These are phyloP conservation scores for Trichosanthes truncata DNA, from an alignment of 306 rosid species.

Conservation along the genomic window DNA sequence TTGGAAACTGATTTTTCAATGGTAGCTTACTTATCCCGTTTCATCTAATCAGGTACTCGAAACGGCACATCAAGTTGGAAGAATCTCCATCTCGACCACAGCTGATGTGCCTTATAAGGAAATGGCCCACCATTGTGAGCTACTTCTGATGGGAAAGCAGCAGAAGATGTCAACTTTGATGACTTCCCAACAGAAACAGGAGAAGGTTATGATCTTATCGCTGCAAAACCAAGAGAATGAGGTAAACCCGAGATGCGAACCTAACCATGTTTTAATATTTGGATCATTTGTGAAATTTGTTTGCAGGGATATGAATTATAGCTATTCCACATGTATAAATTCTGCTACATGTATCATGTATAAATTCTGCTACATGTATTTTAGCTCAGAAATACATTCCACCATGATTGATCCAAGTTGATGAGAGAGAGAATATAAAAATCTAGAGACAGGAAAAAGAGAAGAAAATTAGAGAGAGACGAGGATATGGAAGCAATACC, in stretches of 20 bases:
- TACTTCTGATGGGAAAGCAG: slow-evolving; percentile 60
- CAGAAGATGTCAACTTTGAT: slow-evolving; percentile 64
- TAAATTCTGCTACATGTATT: background rate
- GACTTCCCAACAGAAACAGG: slow-evolving; percentile 38
- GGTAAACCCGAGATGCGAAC: slow-evolving; percentile 15
- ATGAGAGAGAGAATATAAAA: background rate
- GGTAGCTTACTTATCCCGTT: background rate
- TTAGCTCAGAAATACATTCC: background rate
- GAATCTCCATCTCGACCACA: slow-evolving; percentile 40
- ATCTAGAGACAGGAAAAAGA: background rate
- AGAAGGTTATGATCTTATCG: slow-evolving; percentile 17
- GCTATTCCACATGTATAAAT: background rate
- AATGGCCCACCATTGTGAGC: slow-evolving; percentile 77
- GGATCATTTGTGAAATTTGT: background rate
- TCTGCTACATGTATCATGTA: background rate
- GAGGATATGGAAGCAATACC: background rate
- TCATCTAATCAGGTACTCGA: slow-evolving; percentile 51
- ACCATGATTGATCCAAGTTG: background rate
- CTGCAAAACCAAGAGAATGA: slow-evolving; percentile 20
- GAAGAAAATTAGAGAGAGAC: background rate
- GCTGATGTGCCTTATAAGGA: slow-evolving; percentile 60
- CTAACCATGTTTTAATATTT: slow-evolving; percentile 6
- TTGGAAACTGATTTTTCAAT: background rate
- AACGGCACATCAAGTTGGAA: slow-evolving; percentile 50
- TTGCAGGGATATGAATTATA: background rate